Evolutionary conservation across 2,329 filamentous ascomycete genomes (phyloP), one percentile per base, ranked within the genome.

Genomic region (Fusarium brevicatenulatum): DNA sequence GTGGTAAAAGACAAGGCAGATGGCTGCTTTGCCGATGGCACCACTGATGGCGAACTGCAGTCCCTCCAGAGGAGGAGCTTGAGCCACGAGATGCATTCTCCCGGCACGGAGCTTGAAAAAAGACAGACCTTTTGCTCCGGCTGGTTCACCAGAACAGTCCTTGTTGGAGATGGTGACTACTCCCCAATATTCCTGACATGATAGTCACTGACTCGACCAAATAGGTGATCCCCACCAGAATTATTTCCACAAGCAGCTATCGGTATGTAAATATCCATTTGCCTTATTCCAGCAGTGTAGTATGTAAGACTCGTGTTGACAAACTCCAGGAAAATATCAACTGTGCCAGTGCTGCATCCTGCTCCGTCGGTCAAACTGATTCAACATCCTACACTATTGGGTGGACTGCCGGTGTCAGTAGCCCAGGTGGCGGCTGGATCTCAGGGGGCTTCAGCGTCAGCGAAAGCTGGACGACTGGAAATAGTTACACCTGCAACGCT

Each of bases 261-360:
- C 40, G 40, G 40, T 43, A 43, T 43, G 40, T 23, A 11, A 43
- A 16, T 11, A 11, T 23, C 15, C 9, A 0, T 43, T 43, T 23
- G 2, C 12, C n/a, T 43, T 7, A 4, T 23, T 18, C 4, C 15
- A 11, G 40, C 15, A 43, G n/a, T 0, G n/a, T 2, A 16, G 9
- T 16, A 8, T 43, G 42, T 11, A 18, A 8, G 15, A 43, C 4
- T 43, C 4, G 1, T 43, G 18, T 4, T 43, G 9, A 43, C 42
- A 23, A 11, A 18, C 6, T 18, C 0, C n/a, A 43, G 15, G 42
- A 44, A 25, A 44, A 44, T 6, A 44, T 44, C 42, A 12, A 44
- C 42, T 44, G 42, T 8, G 6, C 42, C 10, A 44, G 2, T 25
- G 16, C 42, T 25, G 42, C 42, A 18, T 44, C 42, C 0, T 44